A percentile compares a stretch with the other conserved stretches of the same genome.
Conservation (phyloP, 2,329 filamentous ascomycete genomes). For the Fusarium piperis region DNA sequence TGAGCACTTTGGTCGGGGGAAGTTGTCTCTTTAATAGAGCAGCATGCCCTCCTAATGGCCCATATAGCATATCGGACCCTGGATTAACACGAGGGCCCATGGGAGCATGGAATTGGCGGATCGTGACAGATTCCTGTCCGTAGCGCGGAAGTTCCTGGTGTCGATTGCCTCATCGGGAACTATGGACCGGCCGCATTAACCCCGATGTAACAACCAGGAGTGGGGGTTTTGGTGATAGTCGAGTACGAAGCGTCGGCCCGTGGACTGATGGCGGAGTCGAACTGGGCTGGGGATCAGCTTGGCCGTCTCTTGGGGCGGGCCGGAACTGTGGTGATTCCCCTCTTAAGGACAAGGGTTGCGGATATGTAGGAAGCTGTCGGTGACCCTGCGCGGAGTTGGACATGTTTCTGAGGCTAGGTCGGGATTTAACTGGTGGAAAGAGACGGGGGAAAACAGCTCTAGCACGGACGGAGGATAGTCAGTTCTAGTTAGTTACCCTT, state of each 20-base stretch:
- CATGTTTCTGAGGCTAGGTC: background rate
- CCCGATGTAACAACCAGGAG: constrained; percentile 21
- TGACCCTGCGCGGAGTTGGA: background rate
- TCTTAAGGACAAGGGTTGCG: background rate
- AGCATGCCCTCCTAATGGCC: constrained; percentile 11
- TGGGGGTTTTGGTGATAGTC: constrained; percentile 20
- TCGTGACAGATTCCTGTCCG: constrained; percentile 22
- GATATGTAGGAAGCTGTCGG: background rate
- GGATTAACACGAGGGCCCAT: constrained; percentile 21
- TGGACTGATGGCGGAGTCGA: constrained; percentile 8
- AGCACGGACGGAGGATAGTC: background rate
- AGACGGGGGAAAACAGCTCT: background rate
- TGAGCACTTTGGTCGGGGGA: background rate
- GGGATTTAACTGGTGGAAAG: background rate
- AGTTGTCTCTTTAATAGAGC: constrained; percentile 13
- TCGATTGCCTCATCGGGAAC: constrained; percentile 35
- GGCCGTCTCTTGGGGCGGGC: background rate
- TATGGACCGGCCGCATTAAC: constrained; percentile 26
- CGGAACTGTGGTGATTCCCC: background rate
- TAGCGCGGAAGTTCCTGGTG: constrained; percentile 12
- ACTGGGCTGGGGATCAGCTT: background rate
- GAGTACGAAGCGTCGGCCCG: background rate
- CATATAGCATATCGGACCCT: constrained; percentile 22
- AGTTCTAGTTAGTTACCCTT: background rate
- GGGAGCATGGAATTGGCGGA: constrained; percentile 39